Conservation (phyloP, 169 alveolate species). For the Plasmodium billcollinsi region DNA sequence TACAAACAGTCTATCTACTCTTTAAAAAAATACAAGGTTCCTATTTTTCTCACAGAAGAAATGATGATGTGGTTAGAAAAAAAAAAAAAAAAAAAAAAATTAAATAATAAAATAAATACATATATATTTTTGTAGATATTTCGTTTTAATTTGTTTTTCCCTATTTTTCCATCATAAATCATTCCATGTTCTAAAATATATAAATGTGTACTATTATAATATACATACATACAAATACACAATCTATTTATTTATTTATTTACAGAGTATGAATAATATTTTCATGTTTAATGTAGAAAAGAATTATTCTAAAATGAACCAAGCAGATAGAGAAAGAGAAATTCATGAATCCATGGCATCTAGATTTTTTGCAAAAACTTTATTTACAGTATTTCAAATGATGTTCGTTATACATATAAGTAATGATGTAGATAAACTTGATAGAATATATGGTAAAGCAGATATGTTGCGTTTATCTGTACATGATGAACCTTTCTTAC, state of each 20-base stretch:
- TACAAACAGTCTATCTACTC: constrained; percentile 47
- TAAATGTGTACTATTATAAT: not conserved
- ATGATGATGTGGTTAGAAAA: constrained; percentile 32
- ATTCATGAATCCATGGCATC: constrained; percentile 61
- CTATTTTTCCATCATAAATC: too few relatives aligned
- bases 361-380: constrained; percentile 47
- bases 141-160: not conserved
- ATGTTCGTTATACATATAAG: constrained; percentile 47
- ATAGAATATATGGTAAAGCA: constrained; percentile 34
- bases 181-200: too few relatives aligned
- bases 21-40: constrained; percentile 38
- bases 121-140: not conserved
- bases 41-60: constrained; percentile 40
- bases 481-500: constrained; percentile 47
- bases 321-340: constrained; percentile 24
- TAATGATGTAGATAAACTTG: constrained; percentile 36
- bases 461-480: constrained; percentile 28
- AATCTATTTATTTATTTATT: not conserved
- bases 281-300: constrained; percentile 38
- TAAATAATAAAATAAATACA: not conserved
- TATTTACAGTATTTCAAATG: constrained; percentile 53
- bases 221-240: constrained; percentile 2
- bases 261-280: constrained; percentile 62
- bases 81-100: too few relatives aligned
- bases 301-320: constrained; percentile 22